Conservation (phyloP, 2,329 filamentous ascomycete genomes). For the Beauveria medogensis region DNA sequence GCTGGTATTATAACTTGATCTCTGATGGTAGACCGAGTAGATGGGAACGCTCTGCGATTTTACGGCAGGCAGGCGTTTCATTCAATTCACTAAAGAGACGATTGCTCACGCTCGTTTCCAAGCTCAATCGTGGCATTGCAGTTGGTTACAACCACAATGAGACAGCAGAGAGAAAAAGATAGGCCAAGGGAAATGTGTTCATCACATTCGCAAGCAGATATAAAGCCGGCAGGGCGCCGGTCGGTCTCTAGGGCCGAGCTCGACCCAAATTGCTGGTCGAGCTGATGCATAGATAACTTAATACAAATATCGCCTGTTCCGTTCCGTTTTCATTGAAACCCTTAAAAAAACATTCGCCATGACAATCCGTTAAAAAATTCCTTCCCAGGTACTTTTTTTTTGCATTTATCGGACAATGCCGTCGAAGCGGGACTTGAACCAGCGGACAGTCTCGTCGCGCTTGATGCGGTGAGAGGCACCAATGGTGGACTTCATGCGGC, state of each 20-base stretch:
- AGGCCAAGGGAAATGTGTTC: slow-evolving; percentile 17
- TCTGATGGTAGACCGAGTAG: neutral
- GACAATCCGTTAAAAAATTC: slow-evolving; percentile 30
- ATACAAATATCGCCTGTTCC: slow-evolving; percentile 29
- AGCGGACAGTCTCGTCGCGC: slow-evolving; percentile 93
- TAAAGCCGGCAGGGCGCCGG: slow-evolving; percentile 56
- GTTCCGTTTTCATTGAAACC: slow-evolving; percentile 18
- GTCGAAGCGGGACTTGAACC: slow-evolving; percentile 88
- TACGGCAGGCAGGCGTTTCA: neutral
- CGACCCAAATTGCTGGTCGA: slow-evolving; percentile 45
- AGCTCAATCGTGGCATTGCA: slow-evolving; percentile 6
- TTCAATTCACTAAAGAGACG: neutral
- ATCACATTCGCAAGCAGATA: slow-evolving; percentile 31
- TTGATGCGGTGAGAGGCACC: slow-evolving; percentile 88
- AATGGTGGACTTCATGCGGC: slow-evolving; percentile 79
- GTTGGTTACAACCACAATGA: slow-evolving; percentile 2
- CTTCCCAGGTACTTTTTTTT: slow-evolving; percentile 15
- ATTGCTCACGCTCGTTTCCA: slow-evolving; percentile 8
- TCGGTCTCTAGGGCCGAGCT: slow-evolving; percentile 69
- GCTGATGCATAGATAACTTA: slow-evolving; percentile 41
- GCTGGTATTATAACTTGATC: neutral
- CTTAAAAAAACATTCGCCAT: slow-evolving; percentile 31
- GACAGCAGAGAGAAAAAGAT: slow-evolving; percentile 4
- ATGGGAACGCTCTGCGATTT: neutral
- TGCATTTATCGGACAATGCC: slow-evolving; percentile 91